These are phyloP conservation scores for Hordeum marinum DNA, from an alignment of 176 grass and related monocot species.

Conservation along the genomic window DNA sequence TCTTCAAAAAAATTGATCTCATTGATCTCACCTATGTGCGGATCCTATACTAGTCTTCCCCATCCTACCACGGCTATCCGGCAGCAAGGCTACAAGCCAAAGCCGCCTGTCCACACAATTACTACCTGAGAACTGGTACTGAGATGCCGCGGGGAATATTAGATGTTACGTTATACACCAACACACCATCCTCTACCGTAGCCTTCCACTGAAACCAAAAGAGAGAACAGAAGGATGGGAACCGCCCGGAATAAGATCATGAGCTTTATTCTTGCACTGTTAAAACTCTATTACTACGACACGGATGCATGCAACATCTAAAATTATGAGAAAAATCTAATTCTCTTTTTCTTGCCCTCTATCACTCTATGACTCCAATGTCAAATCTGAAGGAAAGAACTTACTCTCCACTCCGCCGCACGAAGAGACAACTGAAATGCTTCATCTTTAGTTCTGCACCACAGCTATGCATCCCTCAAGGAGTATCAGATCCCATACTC, in stretches of 20 bases:
- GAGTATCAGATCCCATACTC: conserved; percentile 32
- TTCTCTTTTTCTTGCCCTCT: background rate
- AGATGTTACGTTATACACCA: background rate
- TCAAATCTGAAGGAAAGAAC: conserved; percentile 4
- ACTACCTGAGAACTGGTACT: no score
- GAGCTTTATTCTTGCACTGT: conserved; percentile 32
- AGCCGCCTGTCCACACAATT: no score
- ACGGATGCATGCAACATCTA: background rate
- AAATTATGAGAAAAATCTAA: background rate
- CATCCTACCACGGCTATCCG: no score
- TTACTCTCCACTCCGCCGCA: background rate
- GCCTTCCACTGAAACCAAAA: conserved; percentile 25
- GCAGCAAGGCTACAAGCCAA: no score
- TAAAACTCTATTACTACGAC: conserved; percentile 5
- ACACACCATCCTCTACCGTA: background rate
- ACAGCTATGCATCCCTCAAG: conserved; percentile 7
- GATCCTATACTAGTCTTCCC: no score
- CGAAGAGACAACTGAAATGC: conserved; percentile 23
- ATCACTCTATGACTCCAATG: background rate
- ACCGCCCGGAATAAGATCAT: conserved; percentile 15
- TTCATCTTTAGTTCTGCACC: conserved; percentile 51
- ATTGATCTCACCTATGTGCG: no score
- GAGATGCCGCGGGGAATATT: background rate
- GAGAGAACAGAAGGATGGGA: conserved; percentile 23
- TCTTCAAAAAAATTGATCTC: no score